Evolutionary conservation across 2,329 filamentous ascomycete species (phyloP).

Genomic region (Neofusicoccum parvum): DNA sequence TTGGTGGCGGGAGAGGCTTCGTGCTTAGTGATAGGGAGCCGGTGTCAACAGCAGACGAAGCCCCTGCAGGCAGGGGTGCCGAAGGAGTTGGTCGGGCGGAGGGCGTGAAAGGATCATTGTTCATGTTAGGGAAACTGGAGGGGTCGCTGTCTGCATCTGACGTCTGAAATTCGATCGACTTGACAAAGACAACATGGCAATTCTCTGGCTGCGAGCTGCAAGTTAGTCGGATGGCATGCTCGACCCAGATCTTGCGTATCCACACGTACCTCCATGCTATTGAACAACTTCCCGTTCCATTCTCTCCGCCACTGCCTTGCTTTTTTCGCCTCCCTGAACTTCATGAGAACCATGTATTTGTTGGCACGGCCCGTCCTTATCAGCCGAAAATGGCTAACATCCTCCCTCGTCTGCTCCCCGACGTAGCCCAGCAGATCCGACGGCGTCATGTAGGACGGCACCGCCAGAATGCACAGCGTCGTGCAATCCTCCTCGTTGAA

Average conservation of each 20-base stretch:
- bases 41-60: constrained; percentile 38
- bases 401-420: constrained; percentile 80
- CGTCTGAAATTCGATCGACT: constrained; percentile 81
- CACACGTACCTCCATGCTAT: constrained; percentile 75
- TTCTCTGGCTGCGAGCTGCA: constrained; percentile 69
- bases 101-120: constrained; percentile 66
- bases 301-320: constrained; percentile 80
- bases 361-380: constrained; percentile 87
- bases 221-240: not conserved
- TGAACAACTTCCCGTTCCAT: constrained; percentile 93
- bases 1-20: constrained; percentile 71
- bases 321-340: constrained; percentile 75
- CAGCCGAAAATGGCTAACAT: constrained; percentile 92
- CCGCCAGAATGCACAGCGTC: constrained; percentile 88
- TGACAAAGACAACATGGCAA: constrained; percentile 93
- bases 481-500: constrained; percentile 70
- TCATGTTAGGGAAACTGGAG: constrained; percentile 62
- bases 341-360: constrained; percentile 93
- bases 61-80: constrained; percentile 36
- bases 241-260: not conserved
- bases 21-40: constrained; percentile 50
- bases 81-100: constrained; percentile 51
- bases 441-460: constrained; percentile 90
- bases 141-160: constrained; percentile 50
- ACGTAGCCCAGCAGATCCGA: constrained; percentile 90